Percentiles rank a stretch among this genome's conserved stretches.
Conservation (phyloP, 1,139 yeast species). For the Yamadazyma membranifaciens region DNA sequence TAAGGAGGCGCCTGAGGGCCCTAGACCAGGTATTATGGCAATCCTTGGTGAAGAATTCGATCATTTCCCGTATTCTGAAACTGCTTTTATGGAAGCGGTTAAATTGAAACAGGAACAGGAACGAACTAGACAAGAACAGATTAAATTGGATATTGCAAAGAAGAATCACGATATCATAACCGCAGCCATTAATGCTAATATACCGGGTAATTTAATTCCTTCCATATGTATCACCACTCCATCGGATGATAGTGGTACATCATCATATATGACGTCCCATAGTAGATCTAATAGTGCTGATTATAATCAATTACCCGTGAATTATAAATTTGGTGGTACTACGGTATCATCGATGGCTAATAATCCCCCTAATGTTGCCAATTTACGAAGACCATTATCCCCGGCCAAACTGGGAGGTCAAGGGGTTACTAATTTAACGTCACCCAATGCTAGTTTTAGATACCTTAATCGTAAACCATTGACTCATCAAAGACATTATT, state of each 20-base stretch:
- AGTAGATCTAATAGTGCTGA: conserved; percentile 15
- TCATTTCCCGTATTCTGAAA: conserved; percentile 62
- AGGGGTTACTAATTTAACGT: conserved; percentile 58
- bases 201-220: conserved; percentile 72
- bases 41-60: conserved; percentile 52
- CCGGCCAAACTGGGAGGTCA: conserved; percentile 75
- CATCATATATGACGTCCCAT: conserved; percentile 2
- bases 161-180: conserved; percentile 62
- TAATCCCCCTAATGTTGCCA: not conserved
- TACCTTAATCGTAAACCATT: conserved; percentile 15
- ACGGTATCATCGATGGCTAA: conserved; percentile 6
- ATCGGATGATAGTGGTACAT: not conserved
- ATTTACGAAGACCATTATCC: conserved; percentile 35
- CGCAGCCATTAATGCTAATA: conserved; percentile 58
- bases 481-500: conserved; percentile 42
- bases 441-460: conserved; percentile 33
- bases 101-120: conserved; percentile 75
- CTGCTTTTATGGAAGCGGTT: conserved; percentile 61
- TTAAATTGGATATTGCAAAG: conserved; percentile 62
- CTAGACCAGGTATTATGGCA: not conserved
- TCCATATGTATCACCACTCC: conserved; percentile 42
- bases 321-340: conserved; percentile 14
- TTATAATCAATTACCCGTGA: conserved; percentile 12
- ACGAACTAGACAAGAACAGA: conserved; percentile 77
- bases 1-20: conserved; percentile 2